Evolutionary conservation across 2,329 filamentous ascomycete species (phyloP).

Genomic region (Xylariaceae sp.): DNA sequence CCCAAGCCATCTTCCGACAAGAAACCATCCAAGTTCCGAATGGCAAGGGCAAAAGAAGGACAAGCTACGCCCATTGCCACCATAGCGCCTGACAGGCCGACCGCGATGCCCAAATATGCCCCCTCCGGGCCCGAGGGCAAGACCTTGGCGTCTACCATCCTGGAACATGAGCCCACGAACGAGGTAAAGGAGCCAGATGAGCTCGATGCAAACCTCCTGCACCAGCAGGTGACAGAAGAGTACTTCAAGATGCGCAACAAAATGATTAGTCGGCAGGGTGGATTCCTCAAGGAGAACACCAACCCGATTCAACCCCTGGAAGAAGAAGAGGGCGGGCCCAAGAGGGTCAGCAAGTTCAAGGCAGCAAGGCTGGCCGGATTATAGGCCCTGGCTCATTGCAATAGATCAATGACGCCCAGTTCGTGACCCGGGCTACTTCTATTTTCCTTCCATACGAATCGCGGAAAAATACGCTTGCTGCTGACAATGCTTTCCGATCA

Average conservation of each 20-base stretch:
- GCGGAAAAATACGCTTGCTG: conserved; percentile 16
- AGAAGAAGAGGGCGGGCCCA: conserved; percentile 57
- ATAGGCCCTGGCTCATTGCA: conserved; percentile 29
- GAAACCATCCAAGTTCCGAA: conserved; percentile 50
- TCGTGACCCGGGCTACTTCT: conserved; percentile 5
- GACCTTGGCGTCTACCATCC: conserved; percentile 54
- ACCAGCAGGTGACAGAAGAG: conserved; percentile 73
- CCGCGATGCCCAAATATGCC: conserved; percentile 36
- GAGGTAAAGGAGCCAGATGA: conserved; percentile 49
- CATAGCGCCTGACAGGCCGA: conserved; percentile 37
- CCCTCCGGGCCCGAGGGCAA: conserved; percentile 46
- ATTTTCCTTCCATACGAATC: background rate
- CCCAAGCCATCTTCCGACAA: conserved; percentile 23
- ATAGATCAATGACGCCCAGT: conserved; percentile 16
- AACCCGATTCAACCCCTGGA: conserved; percentile 61
- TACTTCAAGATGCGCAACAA: conserved; percentile 79
- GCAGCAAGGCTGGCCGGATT: conserved; percentile 58
- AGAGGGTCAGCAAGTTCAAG: conserved; percentile 67
- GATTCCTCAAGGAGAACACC: conserved; percentile 70
- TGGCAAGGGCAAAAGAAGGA: conserved; percentile 27
- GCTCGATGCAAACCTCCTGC: conserved; percentile 65
- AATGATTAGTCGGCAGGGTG: conserved; percentile 77
- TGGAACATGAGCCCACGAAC: conserved; percentile 46
- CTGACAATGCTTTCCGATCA: conserved; percentile 14
- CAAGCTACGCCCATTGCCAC: conserved; percentile 14